phyloP scores from a whole-genome alignment of 2,329 filamentous ascomycete species.

The Stenocarpella maydis region DNA sequence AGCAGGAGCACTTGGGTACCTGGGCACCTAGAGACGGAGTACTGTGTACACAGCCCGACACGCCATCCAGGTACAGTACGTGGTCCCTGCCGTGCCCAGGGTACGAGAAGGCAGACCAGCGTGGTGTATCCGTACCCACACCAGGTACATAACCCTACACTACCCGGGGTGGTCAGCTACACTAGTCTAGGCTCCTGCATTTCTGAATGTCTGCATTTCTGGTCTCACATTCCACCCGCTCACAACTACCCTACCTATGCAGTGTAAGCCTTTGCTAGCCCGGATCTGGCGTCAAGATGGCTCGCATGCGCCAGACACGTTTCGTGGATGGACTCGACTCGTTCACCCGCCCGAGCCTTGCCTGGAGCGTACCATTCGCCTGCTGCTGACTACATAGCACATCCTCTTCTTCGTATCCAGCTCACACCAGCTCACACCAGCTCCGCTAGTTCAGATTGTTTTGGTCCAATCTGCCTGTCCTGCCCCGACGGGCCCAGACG shows the following conservation, averaged over 20 bases:
- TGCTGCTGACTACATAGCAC: conserved; percentile 12
- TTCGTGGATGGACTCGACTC: conserved; percentile 13
- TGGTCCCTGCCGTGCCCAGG: neutral
- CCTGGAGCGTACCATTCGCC: neutral
- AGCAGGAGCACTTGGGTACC: too few relatives aligned
- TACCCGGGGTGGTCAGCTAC: too few relatives aligned
- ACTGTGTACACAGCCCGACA: neutral
- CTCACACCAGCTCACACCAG: neutral
- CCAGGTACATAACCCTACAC: too few relatives aligned
- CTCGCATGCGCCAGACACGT: conserved; percentile 20
- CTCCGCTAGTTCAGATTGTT: neutral
- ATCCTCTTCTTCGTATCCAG: neutral
- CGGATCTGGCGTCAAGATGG: conserved; percentile 20
- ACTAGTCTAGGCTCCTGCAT: neutral
- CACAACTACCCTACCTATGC: too few relatives aligned
- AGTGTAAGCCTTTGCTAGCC: conserved; percentile 10
- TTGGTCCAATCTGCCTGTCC: neutral
- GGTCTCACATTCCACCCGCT: too few relatives aligned
- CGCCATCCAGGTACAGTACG: neutral
- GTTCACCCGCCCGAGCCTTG: conserved; percentile 9
- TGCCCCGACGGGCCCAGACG: neutral
- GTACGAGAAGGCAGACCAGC: neutral
- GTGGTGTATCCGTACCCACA: neutral
- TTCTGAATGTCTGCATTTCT: neutral
- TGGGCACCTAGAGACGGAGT: too few relatives aligned